Evolutionary conservation across 192 early-diverging fungal species (phyloP).

Genomic region (Paraglomus brasilianum): DNA sequence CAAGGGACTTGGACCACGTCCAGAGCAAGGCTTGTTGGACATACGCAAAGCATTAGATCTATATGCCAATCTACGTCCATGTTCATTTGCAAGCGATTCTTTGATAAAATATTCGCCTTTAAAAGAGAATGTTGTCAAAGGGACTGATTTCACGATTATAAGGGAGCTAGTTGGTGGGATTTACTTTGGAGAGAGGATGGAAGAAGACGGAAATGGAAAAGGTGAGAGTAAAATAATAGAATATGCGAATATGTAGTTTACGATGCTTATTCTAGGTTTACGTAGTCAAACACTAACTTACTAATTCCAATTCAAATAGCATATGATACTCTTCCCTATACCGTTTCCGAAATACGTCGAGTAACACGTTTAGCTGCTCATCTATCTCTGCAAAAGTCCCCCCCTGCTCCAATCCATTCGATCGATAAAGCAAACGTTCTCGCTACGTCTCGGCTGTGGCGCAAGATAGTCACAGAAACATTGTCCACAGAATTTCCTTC

Average conservation of each 20-base stretch:
- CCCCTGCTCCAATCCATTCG: constrained; percentile 86
- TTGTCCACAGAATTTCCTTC: constrained; percentile 87
- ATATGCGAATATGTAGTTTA: constrained; percentile 3
- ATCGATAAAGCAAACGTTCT: constrained; percentile 99
- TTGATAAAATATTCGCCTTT: constrained; percentile 84
- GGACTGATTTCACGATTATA: constrained; percentile 88
- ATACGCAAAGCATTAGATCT: constrained; percentile 91
- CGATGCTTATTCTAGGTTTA: not conserved
- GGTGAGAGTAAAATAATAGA: constrained; percentile 42
- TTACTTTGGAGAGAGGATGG: constrained; percentile 93
- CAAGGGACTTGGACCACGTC: constrained; percentile 75
- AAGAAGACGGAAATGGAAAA: constrained; percentile 65
- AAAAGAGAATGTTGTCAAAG: constrained; percentile 87
- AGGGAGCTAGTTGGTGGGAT: constrained; percentile 97
- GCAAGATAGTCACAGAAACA: constrained; percentile 87
- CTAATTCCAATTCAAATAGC: constrained; percentile 45
- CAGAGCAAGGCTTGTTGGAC: constrained; percentile 92
- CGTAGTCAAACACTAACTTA: constrained; percentile 7
- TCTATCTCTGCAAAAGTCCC: constrained; percentile 74
- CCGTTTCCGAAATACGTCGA: constrained; percentile 85
- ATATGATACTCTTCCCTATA: constrained; percentile 94
- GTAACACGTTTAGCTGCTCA: constrained; percentile 93
- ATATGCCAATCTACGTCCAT: constrained; percentile 96
- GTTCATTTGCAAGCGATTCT: constrained; percentile 84
- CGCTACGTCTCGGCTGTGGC: constrained; percentile 97